Evolutionary conservation across 78 protist species (phyloP), one percentile per base, ranked within the genome.

Genomic region (Dictyostelium firmibasis): DNA sequence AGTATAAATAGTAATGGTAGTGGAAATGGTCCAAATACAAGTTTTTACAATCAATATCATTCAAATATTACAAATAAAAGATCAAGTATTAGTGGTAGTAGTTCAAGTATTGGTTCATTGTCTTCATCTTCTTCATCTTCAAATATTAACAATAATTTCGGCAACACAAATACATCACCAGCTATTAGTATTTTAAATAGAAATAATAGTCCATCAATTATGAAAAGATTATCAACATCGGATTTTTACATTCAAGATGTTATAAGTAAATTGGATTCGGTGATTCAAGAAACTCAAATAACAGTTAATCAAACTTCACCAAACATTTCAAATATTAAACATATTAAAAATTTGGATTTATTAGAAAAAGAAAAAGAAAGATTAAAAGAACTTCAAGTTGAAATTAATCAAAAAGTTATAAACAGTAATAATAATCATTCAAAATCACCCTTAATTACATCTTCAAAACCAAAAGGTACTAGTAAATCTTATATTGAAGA

Each of bases 401-500:
- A 50, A 50, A 50, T 50, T 50, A 50, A 50, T 50, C 62, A 50
- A 50, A 50, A 50, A 50, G 20, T 50, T 10, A 20, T 3, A 14
- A 57, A 57, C 20, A 29, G 25, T 33, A 76, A 7, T n/a, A 36
- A 7, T 8, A 20, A 13, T 33, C 35, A 8, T 18, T 72, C 79
- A 72, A 27, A 18, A 33, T 14, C 43, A 14, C 36, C 79, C 13
- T 16, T 72, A 72, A 33, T 33, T 33, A 72, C 43, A 72, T 33
- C 79, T 6, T 31, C 79, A 18, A 72, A 72, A 16, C 38, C 25
- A 31, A 72, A 72, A 72, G 79, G 79, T 33, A 67, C 18, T n/a
- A 72, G 79, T 72, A 72, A 72, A 72, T 72, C 79, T 2, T 72
- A 33, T 72, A 33, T 72, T 33, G 79, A 72, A 16, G 79, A 72